These are phyloP conservation scores for Aspergillus puulaauensis DNA, from an alignment of 2,329 filamentous ascomycete species.

Conservation along the genomic window DNA sequence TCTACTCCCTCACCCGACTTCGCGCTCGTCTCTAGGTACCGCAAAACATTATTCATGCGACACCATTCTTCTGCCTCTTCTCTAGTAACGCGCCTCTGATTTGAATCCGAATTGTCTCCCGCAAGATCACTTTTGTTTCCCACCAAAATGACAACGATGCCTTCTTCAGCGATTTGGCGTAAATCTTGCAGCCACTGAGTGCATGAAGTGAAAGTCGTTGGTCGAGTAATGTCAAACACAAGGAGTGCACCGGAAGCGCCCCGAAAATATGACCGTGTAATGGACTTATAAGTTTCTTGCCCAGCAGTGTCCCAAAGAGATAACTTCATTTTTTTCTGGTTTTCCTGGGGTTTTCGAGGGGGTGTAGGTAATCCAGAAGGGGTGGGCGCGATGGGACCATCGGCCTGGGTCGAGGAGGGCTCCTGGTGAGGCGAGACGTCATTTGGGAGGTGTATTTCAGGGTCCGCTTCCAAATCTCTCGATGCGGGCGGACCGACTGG, in stretches of 20 bases:
- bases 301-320: constrained; percentile 95
- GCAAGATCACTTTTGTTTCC: constrained; percentile 93
- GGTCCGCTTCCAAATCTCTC: constrained; percentile 55
- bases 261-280: constrained; percentile 90
- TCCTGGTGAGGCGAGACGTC: constrained; percentile 10
- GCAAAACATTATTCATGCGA: constrained; percentile 75
- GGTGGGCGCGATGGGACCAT: constrained; percentile 16
- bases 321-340: constrained; percentile 83
- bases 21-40: constrained; percentile 94
- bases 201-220: constrained; percentile 80
- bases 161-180: constrained; percentile 89
- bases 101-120: constrained; percentile 40
- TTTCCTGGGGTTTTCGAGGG: constrained; percentile 35
- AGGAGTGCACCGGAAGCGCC: constrained; percentile 76
- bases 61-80: constrained; percentile 92
- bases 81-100: constrained; percentile 72
- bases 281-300: constrained; percentile 96
- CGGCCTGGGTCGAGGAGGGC: constrained; percentile 9
- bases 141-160: constrained; percentile 91
- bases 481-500: constrained; percentile 82
- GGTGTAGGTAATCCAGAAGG: constrained; percentile 35
- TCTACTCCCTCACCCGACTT: constrained; percentile 96
- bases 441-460: constrained; percentile 23
- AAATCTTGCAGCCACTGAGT: constrained; percentile 94
- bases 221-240: constrained; percentile 90